phyloP scores from a whole-genome alignment of 352 stramenopile species.

The Phytophthora pistaciae region DNA sequence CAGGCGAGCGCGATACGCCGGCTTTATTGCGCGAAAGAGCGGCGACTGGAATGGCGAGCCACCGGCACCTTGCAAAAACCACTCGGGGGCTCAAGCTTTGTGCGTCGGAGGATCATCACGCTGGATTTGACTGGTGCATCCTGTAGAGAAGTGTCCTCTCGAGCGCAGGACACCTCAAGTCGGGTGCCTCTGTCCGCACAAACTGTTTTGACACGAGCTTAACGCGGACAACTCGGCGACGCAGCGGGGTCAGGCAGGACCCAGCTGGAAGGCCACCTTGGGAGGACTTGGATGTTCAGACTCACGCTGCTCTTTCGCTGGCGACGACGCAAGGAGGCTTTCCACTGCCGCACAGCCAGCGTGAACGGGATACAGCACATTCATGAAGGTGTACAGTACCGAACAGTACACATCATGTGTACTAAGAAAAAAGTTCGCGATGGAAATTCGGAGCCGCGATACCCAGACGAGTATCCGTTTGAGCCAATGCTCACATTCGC shows the following conservation, averaged over 20 bases:
- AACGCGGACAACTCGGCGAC: slow-evolving; percentile 3
- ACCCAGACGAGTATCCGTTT: too few relatives aligned
- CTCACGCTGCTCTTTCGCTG: slow-evolving; percentile 4
- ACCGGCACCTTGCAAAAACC: slow-evolving; percentile 20
- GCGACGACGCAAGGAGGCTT: slow-evolving; percentile 17
- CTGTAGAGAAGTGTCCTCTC: slow-evolving; percentile 27
- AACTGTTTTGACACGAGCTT: slow-evolving; percentile 6
- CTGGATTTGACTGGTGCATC: slow-evolving; percentile 29
- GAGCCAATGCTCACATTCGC: too few relatives aligned
- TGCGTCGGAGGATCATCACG: slow-evolving; percentile 11
- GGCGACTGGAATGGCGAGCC: slow-evolving; percentile 12
- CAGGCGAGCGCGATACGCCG: slow-evolving; percentile 29
- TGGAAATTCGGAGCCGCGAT: too few relatives aligned
- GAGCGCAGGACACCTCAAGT: slow-evolving; percentile 15
- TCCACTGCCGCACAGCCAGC: slow-evolving; percentile 23
- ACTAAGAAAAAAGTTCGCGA: too few relatives aligned
- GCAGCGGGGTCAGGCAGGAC: slow-evolving; percentile 12
- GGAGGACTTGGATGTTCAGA: slow-evolving; percentile 3
- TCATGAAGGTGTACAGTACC: too few relatives aligned
- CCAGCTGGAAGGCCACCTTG: slow-evolving; percentile 5
- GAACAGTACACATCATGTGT: too few relatives aligned
- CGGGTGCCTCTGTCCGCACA: slow-evolving; percentile 1
- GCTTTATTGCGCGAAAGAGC: slow-evolving; percentile 21
- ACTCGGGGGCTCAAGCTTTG: slow-evolving; percentile 29
- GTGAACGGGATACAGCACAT: slow-evolving; percentile 4